These are phyloP conservation scores for Picea sitchensis DNA, from an alignment of 75 land plant genomes.

Conservation along the genomic window DNA sequence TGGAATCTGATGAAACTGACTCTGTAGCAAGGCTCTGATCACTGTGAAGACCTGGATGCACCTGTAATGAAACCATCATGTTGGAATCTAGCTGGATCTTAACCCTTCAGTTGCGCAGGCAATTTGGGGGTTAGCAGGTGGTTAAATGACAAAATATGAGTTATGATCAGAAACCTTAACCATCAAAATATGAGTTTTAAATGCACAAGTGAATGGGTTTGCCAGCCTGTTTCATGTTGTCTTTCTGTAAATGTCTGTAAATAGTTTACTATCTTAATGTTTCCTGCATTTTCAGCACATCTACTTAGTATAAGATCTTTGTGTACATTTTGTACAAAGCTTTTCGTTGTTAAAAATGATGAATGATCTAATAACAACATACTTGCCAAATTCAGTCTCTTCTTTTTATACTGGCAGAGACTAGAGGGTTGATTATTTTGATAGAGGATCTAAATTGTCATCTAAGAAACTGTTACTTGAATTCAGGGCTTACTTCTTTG, in stretches of 20 bases:
- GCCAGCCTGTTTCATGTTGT: neutral
- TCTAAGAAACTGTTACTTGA: neutral
- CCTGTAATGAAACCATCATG: too few relatives aligned
- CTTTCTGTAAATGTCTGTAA: neutral
- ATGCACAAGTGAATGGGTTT: neutral
- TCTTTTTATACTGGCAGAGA: neutral
- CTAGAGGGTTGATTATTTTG: neutral
- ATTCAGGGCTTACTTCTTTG: constrained; percentile 61
- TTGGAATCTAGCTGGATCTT: too few relatives aligned
- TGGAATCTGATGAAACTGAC: too few relatives aligned
- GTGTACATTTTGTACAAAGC: neutral
- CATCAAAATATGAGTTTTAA: too few relatives aligned
- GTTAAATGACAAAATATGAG: neutral
- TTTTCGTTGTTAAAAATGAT: neutral
- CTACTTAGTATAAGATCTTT: neutral
- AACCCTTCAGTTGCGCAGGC: too few relatives aligned
- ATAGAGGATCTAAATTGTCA: neutral
- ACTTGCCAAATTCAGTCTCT: neutral
- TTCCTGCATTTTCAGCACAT: neutral
- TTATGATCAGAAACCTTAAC: too few relatives aligned
- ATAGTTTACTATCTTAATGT: neutral
- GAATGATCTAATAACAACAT: neutral
- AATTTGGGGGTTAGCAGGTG: too few relatives aligned
- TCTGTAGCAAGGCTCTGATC: too few relatives aligned
- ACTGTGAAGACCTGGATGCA: too few relatives aligned